Base-by-base conservation (phyloP, 2,329 filamentous ascomycete species). In the Fusarium verticillioides region DNA sequence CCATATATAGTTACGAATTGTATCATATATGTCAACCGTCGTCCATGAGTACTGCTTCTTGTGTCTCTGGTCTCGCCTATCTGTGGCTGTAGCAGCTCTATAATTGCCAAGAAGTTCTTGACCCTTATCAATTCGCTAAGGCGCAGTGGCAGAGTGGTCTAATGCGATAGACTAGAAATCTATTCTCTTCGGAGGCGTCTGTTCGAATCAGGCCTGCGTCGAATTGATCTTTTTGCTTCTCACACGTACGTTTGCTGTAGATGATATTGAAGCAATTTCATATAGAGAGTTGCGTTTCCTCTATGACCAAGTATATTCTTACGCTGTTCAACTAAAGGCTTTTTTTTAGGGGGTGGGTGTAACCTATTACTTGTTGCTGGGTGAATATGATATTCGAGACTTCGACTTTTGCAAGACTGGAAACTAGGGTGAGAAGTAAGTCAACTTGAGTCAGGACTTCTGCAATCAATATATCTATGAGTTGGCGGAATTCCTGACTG, bases 161-260 rank as follows among this genome's bases (percentile, higher is more conserved):
- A 77, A 77, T 77, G 75, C 75, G 75, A 73, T 73, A 77, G 75
- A 77, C 75, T 77, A 77, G 75, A 77, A 77, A 77, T 77, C 75
- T 77, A 73, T 73, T 77, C 70, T 72, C 75, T 30, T 77, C 75
- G 75, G 75, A 72, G 70, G 75, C 75, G 75, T 77, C 75, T 77
- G 75, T 77, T 77, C 75, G 70, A 77, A 77, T 77, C 75, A 77
- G 75, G 75, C 73, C 75, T 66, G 69, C 67, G 75, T 77, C 73
- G 75, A 26, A 44, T 70, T 73, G 57, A 59, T 18, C 4, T 59
- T 66, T 77, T 68, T 72, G 56, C n/a, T 2, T 16, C 18, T 26
- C 18, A 1, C 4, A 1, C 2, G 5, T 16, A 0, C 4, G 4
- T 19, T 11, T 32, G 19, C 11, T 26, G 15, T n/a, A 11, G 19